Conservation (phyloP, 2,329 filamentous ascomycete species). For the Monosporascus sp. region DNA sequence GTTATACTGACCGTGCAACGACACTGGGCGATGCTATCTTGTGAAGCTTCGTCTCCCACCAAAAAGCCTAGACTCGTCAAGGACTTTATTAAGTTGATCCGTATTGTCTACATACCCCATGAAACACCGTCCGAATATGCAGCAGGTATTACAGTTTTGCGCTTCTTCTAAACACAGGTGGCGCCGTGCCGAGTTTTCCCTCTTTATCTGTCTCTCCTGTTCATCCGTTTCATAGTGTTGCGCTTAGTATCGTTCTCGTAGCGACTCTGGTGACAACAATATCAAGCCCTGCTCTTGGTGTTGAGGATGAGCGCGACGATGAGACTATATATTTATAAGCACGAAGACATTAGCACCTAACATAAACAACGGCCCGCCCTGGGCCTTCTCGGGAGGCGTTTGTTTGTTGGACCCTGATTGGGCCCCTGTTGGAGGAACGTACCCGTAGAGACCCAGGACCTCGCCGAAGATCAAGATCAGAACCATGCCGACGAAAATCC, state of each 20-base stretch:
- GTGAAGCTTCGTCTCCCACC: too few relatives aligned
- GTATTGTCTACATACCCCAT: conserved; percentile 22
- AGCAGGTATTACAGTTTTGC: conserved; percentile 27
- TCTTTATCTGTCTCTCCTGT: background rate
- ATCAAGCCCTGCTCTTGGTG: conserved; percentile 68
- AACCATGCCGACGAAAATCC: conserved; percentile 98
- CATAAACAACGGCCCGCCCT: too few relatives aligned
- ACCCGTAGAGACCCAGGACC: conserved; percentile 96
- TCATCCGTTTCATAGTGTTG: too few relatives aligned
- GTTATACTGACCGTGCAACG: background rate
- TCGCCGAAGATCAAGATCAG: conserved; percentile 98
- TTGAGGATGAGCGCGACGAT: conserved; percentile 93
- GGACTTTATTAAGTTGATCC: too few relatives aligned
- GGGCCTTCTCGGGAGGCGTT: too few relatives aligned
- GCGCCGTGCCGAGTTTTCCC: background rate
- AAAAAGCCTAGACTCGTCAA: too few relatives aligned
- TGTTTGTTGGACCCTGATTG: too few relatives aligned
- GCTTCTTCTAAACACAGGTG: conserved; percentile 9
- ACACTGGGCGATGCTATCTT: background rate
- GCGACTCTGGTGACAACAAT: background rate
- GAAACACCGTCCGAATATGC: conserved; percentile 35
- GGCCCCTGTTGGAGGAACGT: conserved; percentile 29
- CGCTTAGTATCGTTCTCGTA: too few relatives aligned
- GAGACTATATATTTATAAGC: conserved; percentile 47
- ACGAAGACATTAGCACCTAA: too few relatives aligned